Base-by-base conservation (phyloP, 1,284 basidiomycete species). In the Austroboletus novae-zelandiae region DNA sequence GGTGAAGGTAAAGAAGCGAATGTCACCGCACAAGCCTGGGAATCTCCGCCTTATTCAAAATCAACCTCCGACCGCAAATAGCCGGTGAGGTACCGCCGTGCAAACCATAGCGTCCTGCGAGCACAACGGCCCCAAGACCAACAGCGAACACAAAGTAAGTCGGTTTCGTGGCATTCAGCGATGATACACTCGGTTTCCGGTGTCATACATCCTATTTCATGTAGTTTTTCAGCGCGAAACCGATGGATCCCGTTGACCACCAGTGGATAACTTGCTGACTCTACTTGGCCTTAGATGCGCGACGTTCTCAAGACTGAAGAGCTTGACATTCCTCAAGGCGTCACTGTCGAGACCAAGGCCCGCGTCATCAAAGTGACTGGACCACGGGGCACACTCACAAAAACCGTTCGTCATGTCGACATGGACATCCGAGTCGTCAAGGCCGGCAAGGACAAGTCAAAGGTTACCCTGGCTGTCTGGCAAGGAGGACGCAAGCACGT, bases 401-500 rank as follows among this genome's bases (percentile, higher is more conserved):
- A 98, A 84, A 89, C 89, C 66, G 84, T 95, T 71, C 89, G 91
- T 61, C 94, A 98, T 80, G 85, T 96, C 65, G 84, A 94, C 78
- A 95, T 98, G 91, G 95, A 98, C 77, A 91, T 98, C 71, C 86
- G 91, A 68, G 73, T 96, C 48, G 71, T 91, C 63, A 83, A 79
- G 76, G 78, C 77, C 60, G 77, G 78, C 68, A 86, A 86, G 73
- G 74, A 73, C 57, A 81, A 83, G 47, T 40, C 47, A 71, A 86
- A 89, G 72, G 87, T 99, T 71, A 84, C 85, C 64, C 86, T 99
- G 68, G 89, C 94, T 55, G 91, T 99, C 58, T 99, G 97, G 97
- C 94, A 98, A 77, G 97, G 93, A 59, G 90, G 84, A 60, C 89
- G 97, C 72, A 99, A 99, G 82, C 97, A 99, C 73, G 92, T 98